Evolutionary conservation across 1,139 yeast species (phyloP).

Genomic region (Trichomonascaceae sp.): DNA sequence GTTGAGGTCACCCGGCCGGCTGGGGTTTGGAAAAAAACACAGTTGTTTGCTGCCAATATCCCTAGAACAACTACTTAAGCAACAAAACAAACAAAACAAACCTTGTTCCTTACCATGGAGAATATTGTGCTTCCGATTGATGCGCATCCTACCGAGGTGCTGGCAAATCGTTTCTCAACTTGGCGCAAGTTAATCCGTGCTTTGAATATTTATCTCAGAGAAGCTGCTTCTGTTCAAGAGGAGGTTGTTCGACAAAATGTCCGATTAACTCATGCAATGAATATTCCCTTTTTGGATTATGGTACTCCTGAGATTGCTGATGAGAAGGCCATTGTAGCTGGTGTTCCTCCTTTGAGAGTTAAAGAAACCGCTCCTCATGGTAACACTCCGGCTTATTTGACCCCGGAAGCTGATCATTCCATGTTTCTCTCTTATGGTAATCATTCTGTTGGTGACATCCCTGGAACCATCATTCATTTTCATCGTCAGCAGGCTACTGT

Average conservation of each 20-base stretch:
- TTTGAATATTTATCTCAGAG: slow-evolving; percentile 65
- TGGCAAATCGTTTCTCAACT: slow-evolving; percentile 76
- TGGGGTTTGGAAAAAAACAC: background rate
- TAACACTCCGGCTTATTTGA: slow-evolving; percentile 7
- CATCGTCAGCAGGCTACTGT: slow-evolving; percentile 68
- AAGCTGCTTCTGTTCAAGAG: slow-evolving; percentile 79
- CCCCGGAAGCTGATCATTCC: slow-evolving; percentile 33
- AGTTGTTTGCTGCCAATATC: background rate
- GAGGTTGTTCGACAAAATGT: slow-evolving; percentile 80
- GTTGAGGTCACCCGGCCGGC: background rate
- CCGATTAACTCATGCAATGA: slow-evolving; percentile 73
- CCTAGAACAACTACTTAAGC: background rate
- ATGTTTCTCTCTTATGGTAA: slow-evolving; percentile 69
- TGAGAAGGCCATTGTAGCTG: slow-evolving; percentile 8
- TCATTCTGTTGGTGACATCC: slow-evolving; percentile 79
- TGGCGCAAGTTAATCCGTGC: slow-evolving; percentile 82
- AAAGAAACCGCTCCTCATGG: slow-evolving; percentile 15
- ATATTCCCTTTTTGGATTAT: slow-evolving; percentile 43
- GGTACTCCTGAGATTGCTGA: slow-evolving; percentile 23
- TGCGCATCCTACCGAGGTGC: slow-evolving; percentile 76
- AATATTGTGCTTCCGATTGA: slow-evolving; percentile 39
- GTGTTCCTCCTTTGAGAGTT: slow-evolving; percentile 3
- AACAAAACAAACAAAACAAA: background rate
- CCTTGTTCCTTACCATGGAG: background rate
- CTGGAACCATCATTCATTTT: slow-evolving; percentile 62